These are phyloP conservation scores for Pseudogymnoascus sp. DNA, from an alignment of 2,329 filamentous ascomycete genomes.

Conservation along the genomic window DNA sequence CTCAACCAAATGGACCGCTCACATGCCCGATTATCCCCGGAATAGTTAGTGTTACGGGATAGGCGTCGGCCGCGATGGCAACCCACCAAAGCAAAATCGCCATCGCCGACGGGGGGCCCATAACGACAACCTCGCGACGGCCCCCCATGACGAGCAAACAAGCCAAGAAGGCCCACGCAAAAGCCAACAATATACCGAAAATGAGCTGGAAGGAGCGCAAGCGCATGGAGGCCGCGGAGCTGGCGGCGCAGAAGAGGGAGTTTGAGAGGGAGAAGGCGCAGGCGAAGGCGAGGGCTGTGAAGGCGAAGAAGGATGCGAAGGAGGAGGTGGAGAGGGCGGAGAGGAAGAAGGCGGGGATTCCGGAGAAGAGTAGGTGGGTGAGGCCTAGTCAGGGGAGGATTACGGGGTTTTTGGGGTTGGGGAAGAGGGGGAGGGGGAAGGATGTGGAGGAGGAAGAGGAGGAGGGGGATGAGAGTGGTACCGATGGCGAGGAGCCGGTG, in stretches of 20 bases:
- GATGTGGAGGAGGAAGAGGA: neutral
- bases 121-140: neutral
- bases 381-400: conserved; percentile 51
- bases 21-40: neutral
- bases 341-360: conserved; percentile 43
- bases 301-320: conserved; percentile 49
- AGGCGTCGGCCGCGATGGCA: neutral
- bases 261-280: conserved; percentile 43
- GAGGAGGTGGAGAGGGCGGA: conserved; percentile 41
- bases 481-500: neutral
- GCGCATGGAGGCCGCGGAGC: conserved; percentile 27
- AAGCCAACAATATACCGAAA: conserved; percentile 33
- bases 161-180: conserved; percentile 38
- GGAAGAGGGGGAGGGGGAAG: conserved; percentile 14
- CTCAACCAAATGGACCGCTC: neutral
- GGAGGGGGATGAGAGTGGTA: neutral
- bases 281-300: conserved; percentile 39
- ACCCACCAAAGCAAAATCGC: conserved; percentile 1
- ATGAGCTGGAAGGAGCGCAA: conserved; percentile 35
- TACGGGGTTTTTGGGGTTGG: conserved; percentile 38
- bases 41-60: neutral
- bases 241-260: conserved; percentile 36
- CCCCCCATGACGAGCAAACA: conserved; percentile 40
- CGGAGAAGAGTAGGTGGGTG: conserved; percentile 39
- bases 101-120: neutral